Conservation (phyloP, 306 rosid species). For the Dryas octopetala region DNA sequence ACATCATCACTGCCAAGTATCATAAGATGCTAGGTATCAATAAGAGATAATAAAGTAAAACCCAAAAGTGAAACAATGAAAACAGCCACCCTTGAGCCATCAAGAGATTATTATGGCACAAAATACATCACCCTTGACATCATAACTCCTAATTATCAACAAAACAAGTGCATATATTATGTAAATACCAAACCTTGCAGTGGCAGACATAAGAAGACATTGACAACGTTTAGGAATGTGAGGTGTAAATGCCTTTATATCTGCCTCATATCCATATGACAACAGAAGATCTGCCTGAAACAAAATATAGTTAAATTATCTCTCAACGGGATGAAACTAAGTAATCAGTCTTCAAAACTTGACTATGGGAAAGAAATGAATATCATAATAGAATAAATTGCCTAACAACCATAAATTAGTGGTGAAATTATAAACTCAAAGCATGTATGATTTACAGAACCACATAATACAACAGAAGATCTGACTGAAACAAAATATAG, state of each 20-base stretch:
- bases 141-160: conserved; percentile 10
- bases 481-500: no score
- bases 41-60: background rate
- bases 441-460: background rate
- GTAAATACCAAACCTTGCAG: conserved; percentile 67
- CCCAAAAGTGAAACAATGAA: background rate
- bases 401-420: background rate
- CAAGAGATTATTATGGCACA: background rate
- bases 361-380: background rate
- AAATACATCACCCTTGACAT: conserved; percentile 16
- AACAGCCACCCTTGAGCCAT: conserved; percentile 6
- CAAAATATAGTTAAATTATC: conserved; percentile 25
- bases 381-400: background rate
- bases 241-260: conserved; percentile 74
- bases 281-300: conserved; percentile 95
- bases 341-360: background rate
- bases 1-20: conserved; percentile 72
- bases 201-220: conserved; percentile 97
- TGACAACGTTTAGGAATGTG: conserved; percentile 87
- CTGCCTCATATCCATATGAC: conserved; percentile 89
- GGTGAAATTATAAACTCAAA: background rate
- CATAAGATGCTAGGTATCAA: conserved; percentile 13
- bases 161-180: conserved; percentile 5
- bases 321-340: conserved; percentile 3
- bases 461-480: background rate